Percentiles rank a stretch among this genome's conserved stretches.
Evolutionary conservation across 169 alveolate species (phyloP).

Genomic region (Plasmodium gaboni): DNA sequence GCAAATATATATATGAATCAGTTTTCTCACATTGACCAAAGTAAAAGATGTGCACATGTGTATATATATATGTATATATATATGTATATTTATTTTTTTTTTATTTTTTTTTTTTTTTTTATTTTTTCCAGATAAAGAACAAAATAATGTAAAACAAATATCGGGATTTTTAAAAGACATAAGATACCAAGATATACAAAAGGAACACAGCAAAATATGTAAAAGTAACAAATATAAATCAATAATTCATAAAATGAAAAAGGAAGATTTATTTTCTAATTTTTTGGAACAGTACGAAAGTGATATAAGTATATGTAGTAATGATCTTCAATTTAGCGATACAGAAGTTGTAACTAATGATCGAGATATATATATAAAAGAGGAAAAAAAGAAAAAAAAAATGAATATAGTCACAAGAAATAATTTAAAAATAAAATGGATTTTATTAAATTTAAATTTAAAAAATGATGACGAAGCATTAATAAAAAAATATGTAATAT

Average conservation of each 20-base stretch:
- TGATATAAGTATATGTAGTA: conserved; percentile 68
- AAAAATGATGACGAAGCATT: conserved; percentile 63
- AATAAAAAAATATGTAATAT: conserved; percentile 51
- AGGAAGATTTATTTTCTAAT: conserved; percentile 3
- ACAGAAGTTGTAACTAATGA: conserved; percentile 50
- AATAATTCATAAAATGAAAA: conserved; percentile 11
- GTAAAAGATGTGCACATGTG: conserved; percentile 9
- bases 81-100: background rate
- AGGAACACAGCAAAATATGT: conserved; percentile 1
- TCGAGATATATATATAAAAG: background rate
- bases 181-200: conserved; percentile 13
- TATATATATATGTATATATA: background rate
- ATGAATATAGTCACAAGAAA: conserved; percentile 6
- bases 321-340: conserved; percentile 46
- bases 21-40: conserved; percentile 30
- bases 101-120: background rate
- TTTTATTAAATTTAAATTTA: conserved; percentile 53
- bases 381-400: conserved; percentile 28
- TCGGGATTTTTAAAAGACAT: conserved; percentile 43
- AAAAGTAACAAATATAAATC: conserved; percentile 19
- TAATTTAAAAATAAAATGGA: conserved; percentile 69
- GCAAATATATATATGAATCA: conserved; percentile 62
- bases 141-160: conserved; percentile 27
- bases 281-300: conserved; percentile 48
- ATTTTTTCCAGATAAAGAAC: conserved; percentile 18